Base-by-base conservation (phyloP, 352 stramenopile species). In the Phytophthora chlamydospora region DNA sequence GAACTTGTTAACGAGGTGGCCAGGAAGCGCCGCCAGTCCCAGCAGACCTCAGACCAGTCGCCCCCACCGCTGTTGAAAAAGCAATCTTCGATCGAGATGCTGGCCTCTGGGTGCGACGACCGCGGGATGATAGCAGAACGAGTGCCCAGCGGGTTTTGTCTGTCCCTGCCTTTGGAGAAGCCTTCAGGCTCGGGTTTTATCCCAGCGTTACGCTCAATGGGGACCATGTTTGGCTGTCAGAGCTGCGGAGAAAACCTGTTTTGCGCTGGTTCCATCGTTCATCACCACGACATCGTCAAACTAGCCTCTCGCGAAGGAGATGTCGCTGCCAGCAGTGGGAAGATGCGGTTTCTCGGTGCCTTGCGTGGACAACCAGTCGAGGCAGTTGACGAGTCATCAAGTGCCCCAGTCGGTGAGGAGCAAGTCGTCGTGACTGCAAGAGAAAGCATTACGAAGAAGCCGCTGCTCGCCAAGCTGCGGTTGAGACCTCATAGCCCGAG, bases 171-270 rank as follows among this genome's bases (percentile, higher is more conserved):
- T 31, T 32, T 49, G 12, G 34, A 33, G 3, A 60, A 54, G 16
- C 21, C 55, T 45, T 16, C 41, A 32, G 24, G 6, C 3, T 33
- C 68, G 2, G 71, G 71, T 34, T 93, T 93, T 49, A 84, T 95
- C 31, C 85, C 85, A 32, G 70, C 83, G 10, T 49, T 93, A 33
- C 75, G 82, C 9, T 91, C 80, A 3, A 92, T 92, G 81, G 83
- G 76, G 11, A 82, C 83, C 3, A 63, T 88, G 41, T 90, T 85
- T 49, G 83, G 83, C 24, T 95, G 85, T 49, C 70, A 68, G 12
- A 48, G 48, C 16, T 95, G 85, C 32, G 70, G 74, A 9, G 66
- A 84, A 58, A 73, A 65, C 33, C 58, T 95, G 11, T 92, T 91
- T 57, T 89, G 74, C 47, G 68, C 85, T 29, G 85, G 79, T 41